phyloP scores from a whole-genome alignment of 306 rosid genomes.

The Gynostemma pentaphyllum region DNA sequence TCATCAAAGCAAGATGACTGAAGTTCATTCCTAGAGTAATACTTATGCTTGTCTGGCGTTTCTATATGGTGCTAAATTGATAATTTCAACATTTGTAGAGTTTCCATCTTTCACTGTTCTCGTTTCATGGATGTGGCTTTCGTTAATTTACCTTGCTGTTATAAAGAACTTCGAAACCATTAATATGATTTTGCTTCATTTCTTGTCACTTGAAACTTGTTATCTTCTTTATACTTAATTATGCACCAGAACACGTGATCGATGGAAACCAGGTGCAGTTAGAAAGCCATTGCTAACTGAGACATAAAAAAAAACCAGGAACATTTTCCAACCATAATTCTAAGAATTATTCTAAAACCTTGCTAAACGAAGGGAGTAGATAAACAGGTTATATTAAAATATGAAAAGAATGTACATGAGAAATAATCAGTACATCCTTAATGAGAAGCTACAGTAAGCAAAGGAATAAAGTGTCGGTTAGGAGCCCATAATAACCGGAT shows the following conservation, averaged over 20 bases:
- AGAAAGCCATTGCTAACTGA: background rate
- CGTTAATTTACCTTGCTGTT: background rate
- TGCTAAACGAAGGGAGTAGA: background rate
- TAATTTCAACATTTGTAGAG: background rate
- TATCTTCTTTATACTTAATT: no score
- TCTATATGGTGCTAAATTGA: background rate
- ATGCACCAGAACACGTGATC: no score
- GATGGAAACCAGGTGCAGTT: background rate
- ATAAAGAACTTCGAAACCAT: background rate
- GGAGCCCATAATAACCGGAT: background rate
- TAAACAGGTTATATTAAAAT: background rate
- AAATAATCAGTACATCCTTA: background rate
- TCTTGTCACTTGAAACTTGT: background rate
- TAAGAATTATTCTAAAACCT: background rate
- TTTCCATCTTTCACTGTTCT: slow-evolving; percentile 2
- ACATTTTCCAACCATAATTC: background rate
- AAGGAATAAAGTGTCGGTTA: background rate
- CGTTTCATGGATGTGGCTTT: background rate
- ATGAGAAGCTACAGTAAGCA: background rate
- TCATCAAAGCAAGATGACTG: slow-evolving; percentile 14
- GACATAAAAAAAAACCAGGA: background rate
- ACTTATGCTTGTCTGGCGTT: slow-evolving; percentile 1
- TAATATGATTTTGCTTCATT: no score
- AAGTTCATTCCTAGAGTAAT: background rate
- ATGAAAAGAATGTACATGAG: background rate